Evolutionary conservation across 805 yeast genomes (phyloP).

Genomic region (Metschnikowia chrysomelidarum): DNA sequence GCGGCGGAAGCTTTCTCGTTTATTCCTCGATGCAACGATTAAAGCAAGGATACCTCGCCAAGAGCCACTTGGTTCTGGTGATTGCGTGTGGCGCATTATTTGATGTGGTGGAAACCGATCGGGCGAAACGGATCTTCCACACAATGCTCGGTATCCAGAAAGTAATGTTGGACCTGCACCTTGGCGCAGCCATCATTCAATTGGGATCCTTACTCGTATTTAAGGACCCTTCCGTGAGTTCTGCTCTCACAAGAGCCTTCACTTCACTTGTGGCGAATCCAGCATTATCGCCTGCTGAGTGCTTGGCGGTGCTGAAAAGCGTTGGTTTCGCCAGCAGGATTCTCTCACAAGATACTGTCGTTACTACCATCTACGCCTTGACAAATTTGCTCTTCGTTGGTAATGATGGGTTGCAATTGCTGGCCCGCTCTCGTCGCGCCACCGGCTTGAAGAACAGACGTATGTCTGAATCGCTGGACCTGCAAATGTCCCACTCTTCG

Average conservation of each 20-base stretch:
- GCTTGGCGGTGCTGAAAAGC: conserved; percentile 51
- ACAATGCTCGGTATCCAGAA: conserved; percentile 51
- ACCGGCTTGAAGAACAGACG: conserved; percentile 26
- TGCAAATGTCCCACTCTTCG: conserved; percentile 1
- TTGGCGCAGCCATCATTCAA: conserved; percentile 52
- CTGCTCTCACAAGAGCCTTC: conserved; percentile 42
- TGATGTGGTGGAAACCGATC: conserved; percentile 43
- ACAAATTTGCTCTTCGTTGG: conserved; percentile 68
- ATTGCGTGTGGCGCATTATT: conserved; percentile 54
- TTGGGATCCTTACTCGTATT: conserved; percentile 55
- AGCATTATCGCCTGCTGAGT: conserved; percentile 44
- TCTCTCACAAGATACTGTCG: conserved; percentile 76
- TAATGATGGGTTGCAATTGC: conserved; percentile 36
- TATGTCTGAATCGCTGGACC: conserved; percentile 7
- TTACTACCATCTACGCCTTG: conserved; percentile 80
- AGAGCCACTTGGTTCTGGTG: conserved; percentile 56
- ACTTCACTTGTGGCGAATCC: conserved; percentile 57
- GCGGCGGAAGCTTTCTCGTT: conserved; percentile 56
- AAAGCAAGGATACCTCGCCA: conserved; percentile 51
- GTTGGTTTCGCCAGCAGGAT: conserved; percentile 67
- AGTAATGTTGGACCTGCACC: conserved; percentile 50
- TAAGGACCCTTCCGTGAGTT: conserved; percentile 37
- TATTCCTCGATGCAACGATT: conserved; percentile 49
- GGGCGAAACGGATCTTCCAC: conserved; percentile 46
- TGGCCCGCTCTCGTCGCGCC: conserved; percentile 28